These are phyloP conservation scores for Fusarium longipes DNA, from an alignment of 2,329 filamentous ascomycete genomes.

Conservation along the genomic window DNA sequence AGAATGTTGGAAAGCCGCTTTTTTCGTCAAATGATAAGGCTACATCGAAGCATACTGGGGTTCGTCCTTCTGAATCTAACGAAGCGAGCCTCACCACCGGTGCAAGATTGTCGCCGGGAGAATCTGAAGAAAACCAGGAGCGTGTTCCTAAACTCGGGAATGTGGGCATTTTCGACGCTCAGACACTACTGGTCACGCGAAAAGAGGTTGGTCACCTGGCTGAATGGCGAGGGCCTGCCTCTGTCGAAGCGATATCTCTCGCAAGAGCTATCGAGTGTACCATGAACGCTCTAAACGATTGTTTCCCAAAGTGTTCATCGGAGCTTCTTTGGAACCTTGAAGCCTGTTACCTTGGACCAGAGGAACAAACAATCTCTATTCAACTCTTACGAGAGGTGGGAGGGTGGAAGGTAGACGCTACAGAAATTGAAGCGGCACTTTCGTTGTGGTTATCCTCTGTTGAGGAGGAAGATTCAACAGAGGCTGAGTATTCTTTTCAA, in stretches of 20 bases:
- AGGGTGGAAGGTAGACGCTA: background rate
- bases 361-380: background rate
- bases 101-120: background rate
- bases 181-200: background rate
- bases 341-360: background rate
- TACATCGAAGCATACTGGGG: too few relatives aligned
- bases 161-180: background rate
- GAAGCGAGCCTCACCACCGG: too few relatives aligned
- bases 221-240: background rate
- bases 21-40: too few relatives aligned
- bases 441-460: background rate
- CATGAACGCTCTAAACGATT: background rate
- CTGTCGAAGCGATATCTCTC: background rate
- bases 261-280: background rate
- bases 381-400: background rate
- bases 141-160: rapidly evolving
- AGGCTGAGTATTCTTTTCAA: too few relatives aligned
- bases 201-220: background rate
- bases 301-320: rapidly evolving
- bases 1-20: too few relatives aligned
- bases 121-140: too few relatives aligned
- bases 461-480: rapidly evolving
- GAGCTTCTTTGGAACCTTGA: background rate
- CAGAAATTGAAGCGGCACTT: background rate
- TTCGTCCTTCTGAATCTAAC: too few relatives aligned